Percentiles rank a stretch among this genome's conserved stretches.
phyloP scores from a whole-genome alignment of 495 filamentous ascomycete species.

The Poronia punctata region DNA sequence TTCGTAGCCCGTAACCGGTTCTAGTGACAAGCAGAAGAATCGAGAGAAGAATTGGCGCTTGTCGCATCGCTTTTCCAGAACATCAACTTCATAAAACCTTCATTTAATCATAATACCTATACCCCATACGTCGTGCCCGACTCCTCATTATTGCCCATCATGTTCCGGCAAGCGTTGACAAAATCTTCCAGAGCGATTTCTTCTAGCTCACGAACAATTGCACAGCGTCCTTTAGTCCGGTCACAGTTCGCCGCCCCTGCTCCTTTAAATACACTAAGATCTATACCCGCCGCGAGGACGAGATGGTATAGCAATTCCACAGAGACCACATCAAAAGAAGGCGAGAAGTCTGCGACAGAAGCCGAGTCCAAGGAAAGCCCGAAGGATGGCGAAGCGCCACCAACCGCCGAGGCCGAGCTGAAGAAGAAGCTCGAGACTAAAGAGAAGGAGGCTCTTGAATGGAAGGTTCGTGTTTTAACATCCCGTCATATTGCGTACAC shows the following conservation, averaged over 20 bases:
- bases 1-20: too few relatives aligned
- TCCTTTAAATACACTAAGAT: constrained; percentile 19
- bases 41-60: too few relatives aligned
- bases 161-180: constrained; percentile 38
- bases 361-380: constrained; percentile 25
- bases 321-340: constrained; percentile 28
- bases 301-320: constrained; percentile 44
- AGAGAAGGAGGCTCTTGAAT: constrained; percentile 72
- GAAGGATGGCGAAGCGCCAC: constrained; percentile 20
- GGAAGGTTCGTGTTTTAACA: constrained; percentile 62
- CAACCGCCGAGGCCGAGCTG: constrained; percentile 31
- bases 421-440: constrained; percentile 73
- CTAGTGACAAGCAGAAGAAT: too few relatives aligned
- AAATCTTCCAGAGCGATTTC: constrained; percentile 31
- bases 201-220: constrained; percentile 17
- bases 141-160: constrained; percentile 20
- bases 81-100: too few relatives aligned
- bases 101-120: too few relatives aligned
- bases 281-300: constrained; percentile 16
- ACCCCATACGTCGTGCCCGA: constrained; percentile 6
- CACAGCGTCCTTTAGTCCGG: constrained; percentile 23
- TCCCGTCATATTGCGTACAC: too few relatives aligned
- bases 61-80: not conserved
- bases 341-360: constrained; percentile 21
- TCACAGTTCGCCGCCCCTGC: constrained; percentile 25